These are phyloP conservation scores for Ascoidea rubescens DNA, from an alignment of 805 yeast genomes.

Conservation along the genomic window DNA sequence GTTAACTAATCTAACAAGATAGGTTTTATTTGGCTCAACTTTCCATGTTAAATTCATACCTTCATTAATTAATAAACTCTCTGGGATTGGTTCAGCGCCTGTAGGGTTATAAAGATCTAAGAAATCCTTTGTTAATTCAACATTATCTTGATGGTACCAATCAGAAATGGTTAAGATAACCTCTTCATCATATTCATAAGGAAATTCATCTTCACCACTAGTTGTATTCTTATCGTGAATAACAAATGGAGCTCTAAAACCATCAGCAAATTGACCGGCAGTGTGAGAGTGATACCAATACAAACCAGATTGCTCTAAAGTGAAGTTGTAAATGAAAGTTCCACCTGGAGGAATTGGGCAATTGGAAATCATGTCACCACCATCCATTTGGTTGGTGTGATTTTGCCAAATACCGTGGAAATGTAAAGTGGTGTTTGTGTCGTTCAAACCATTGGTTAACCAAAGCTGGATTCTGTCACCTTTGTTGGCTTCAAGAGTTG, in stretches of 20 bases:
- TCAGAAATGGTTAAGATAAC: conserved; percentile 28
- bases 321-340: conserved; percentile 27
- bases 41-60: conserved; percentile 26
- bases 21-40: conserved; percentile 30
- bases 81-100: conserved; percentile 37
- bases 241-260: conserved; percentile 32
- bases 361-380: conserved; percentile 36
- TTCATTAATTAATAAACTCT: conserved; percentile 32
- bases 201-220: conserved; percentile 24
- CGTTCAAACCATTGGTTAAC: conserved; percentile 23
- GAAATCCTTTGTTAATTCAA: conserved; percentile 22
- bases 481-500: conserved; percentile 25
- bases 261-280: conserved; percentile 32
- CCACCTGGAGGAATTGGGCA: conserved; percentile 32
- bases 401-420: conserved; percentile 38
- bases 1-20: conserved; percentile 36
- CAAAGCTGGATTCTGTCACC: conserved; percentile 28
- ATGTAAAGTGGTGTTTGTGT: conserved; percentile 31
- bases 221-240: conserved; percentile 21
- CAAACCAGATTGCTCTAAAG: conserved; percentile 30
- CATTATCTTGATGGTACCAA: conserved; percentile 31
- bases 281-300: conserved; percentile 45
- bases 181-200: conserved; percentile 33
- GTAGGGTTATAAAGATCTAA: conserved; percentile 25
- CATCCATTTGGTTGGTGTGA: conserved; percentile 35